phyloP scores from a whole-genome alignment of 192 early-diverging fungal genomes.

The Backusella liffmaniae region DNA sequence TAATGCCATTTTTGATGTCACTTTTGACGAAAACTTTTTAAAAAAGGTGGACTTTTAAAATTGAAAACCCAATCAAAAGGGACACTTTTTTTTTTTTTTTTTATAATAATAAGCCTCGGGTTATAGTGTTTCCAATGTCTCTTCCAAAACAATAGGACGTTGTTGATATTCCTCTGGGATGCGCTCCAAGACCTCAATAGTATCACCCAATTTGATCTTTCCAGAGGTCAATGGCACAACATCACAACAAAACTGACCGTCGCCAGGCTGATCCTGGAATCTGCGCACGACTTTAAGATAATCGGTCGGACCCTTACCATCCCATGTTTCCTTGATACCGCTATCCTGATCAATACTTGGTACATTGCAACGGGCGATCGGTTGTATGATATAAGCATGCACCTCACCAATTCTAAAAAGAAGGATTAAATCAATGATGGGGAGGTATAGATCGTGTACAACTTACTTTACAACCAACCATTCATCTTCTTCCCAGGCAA shows the following conservation, averaged over 20 bases:
- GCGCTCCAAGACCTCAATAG: conserved; percentile 33
- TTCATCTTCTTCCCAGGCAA: conserved; percentile 36
- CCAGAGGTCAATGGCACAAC: conserved; percentile 28
- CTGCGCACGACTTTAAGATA: conserved; percentile 12
- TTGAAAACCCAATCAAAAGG: neutral
- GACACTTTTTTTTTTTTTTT: neutral
- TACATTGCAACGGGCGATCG: conserved; percentile 31
- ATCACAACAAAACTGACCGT: conserved; percentile 33
- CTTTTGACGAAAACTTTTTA: too few species aligned
- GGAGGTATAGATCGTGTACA: too few species aligned
- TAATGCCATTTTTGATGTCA: too few species aligned
- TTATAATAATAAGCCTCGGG: neutral
- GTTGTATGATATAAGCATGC: conserved; percentile 29
- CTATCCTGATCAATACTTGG: conserved; percentile 39
- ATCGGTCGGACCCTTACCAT: conserved; percentile 1
- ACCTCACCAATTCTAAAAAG: conserved; percentile 29
- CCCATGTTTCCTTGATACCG: conserved; percentile 29
- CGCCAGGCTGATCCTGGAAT: conserved; percentile 19
- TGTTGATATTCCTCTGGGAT: conserved; percentile 23
- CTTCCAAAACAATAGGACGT: neutral
- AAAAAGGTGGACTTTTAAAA: too few species aligned
- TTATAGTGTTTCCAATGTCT: neutral
- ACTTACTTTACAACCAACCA: conserved; percentile 34
- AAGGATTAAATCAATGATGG: too few species aligned
- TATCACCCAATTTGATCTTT: conserved; percentile 31